A percentile compares a stretch with the other conserved stretches of the same genome.
Evolutionary conservation across 306 rosid genomes (phyloP).

Genomic region (Acacia acuminata): DNA sequence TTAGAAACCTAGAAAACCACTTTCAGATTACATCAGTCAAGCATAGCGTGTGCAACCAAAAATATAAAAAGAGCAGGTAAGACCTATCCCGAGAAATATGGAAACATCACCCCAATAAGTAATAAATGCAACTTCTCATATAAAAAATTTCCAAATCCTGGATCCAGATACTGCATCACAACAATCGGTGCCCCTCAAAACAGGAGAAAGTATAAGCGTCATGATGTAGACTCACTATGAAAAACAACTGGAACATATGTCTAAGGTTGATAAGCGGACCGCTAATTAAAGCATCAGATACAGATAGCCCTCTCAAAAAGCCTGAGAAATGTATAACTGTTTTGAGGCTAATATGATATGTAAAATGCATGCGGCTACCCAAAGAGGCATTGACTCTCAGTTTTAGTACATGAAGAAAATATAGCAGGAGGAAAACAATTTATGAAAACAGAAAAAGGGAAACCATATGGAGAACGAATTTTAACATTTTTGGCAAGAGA

Average conservation of each 20-base stretch:
- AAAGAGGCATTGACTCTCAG: slow-evolving; percentile 13
- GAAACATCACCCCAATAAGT: neutral
- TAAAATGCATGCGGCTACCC: slow-evolving; percentile 20
- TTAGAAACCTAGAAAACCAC: neutral
- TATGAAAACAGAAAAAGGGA: neutral
- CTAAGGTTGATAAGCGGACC: slow-evolving; percentile 21
- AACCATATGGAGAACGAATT: neutral
- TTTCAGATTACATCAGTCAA: neutral
- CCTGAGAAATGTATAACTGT: slow-evolving; percentile 8
- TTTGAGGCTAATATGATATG: slow-evolving; percentile 20
- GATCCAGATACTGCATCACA: neutral
- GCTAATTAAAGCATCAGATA: neutral
- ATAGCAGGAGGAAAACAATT: neutral
- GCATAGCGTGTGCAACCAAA: neutral
- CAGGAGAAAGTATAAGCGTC: neutral
- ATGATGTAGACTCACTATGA: neutral
- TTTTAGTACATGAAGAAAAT: neutral
- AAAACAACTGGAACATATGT: neutral
- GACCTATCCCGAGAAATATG: neutral
- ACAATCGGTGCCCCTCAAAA: neutral
- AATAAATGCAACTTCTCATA: neutral
- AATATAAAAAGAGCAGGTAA: neutral
- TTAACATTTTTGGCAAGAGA: neutral
- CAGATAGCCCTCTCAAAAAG: slow-evolving; percentile 15
- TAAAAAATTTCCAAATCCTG: neutral